Evolutionary conservation across 2,329 filamentous ascomycete species (phyloP), one percentile per base, ranked within the genome.

Genomic region (Arthrobotrys sphaeroides): DNA sequence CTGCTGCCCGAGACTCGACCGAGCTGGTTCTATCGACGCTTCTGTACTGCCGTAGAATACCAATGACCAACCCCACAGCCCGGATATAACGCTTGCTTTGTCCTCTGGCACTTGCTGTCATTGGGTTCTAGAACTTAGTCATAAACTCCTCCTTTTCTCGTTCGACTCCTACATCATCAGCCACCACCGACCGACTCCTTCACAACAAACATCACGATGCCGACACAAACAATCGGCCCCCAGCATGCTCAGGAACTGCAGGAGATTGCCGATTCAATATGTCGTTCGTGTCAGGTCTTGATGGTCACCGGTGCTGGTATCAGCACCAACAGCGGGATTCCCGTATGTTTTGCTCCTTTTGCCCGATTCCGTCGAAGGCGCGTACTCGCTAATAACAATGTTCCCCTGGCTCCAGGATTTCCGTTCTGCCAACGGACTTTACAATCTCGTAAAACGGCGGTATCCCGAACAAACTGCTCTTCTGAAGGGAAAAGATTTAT

Each of bases 241-340:
- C 83, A 83, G 42, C 85, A 87, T 75, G 83, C 84, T 77, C 84
- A 86, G 77, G 83, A 85, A 60, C 84, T 92, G n/a, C 88, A 90
- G 79, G 83, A 87, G 31, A 88, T 92, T 77, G 90, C 90, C 79
- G 87, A 91, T 80, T 82, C 85, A 2, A 83, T 92, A 47, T 86
- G 86, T 77, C 89, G 88, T 80, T 87, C 90, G 9, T 87, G 86
- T 77, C 91, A 90, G 81, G 85, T 91, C n/a, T 85, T 92, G 6
- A 87, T 92, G 18, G 85, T 92, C 31, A 92, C 90, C 0, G 90
- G 90, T 57, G 90, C 90, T 55, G 90, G 90, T 61, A 92, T 92
- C 80, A 91, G 89, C 80, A 92, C 90, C 59, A 92, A 91, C 81
- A 91, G 89, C 77, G 90, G 90, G 66, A 92, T 92, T 80, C 90